phyloP scores from a whole-genome alignment of 208 protist species.

The Leishmania arabica region DNA sequence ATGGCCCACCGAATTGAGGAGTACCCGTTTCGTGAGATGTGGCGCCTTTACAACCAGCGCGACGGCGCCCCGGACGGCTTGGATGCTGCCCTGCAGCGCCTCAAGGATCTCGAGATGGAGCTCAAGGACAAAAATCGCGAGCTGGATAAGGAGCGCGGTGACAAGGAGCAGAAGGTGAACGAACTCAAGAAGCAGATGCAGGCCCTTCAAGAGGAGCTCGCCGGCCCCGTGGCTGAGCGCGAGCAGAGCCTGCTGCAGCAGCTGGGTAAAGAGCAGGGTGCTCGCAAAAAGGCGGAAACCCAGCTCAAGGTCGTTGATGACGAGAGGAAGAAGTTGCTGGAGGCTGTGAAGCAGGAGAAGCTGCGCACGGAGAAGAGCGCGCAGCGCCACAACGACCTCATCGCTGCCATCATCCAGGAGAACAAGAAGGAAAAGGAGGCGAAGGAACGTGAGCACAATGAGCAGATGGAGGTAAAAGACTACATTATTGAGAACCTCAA shows the following conservation, averaged over 20 bases:
- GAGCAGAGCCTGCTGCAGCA: slow-evolving; percentile 47
- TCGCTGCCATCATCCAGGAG: slow-evolving; percentile 81
- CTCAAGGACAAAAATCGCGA: slow-evolving; percentile 48
- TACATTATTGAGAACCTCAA: slow-evolving; percentile 83
- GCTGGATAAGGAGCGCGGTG: slow-evolving; percentile 47
- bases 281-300: slow-evolving; percentile 40
- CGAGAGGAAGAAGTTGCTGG: slow-evolving; percentile 55
- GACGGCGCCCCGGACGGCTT: slow-evolving; percentile 56
- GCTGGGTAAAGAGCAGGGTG: slow-evolving; percentile 50
- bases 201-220: slow-evolving; percentile 34
- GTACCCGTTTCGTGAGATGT: slow-evolving; percentile 84
- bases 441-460: slow-evolving; percentile 84
- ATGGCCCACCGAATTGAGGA: slow-evolving; percentile 71
- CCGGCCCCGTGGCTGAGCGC: slow-evolving; percentile 39
- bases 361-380: slow-evolving; percentile 55
- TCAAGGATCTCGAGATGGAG: slow-evolving; percentile 63
- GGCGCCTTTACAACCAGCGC: slow-evolving; percentile 73
- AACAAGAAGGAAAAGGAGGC: slow-evolving; percentile 89
- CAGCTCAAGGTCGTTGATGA: slow-evolving; percentile 50
- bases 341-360: slow-evolving; percentile 71
- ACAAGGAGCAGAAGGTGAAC: slow-evolving; percentile 31
- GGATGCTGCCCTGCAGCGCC: slow-evolving; percentile 58
- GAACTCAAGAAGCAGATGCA: slow-evolving; percentile 47
- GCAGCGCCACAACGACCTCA: slow-evolving; percentile 76
- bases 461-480: slow-evolving; percentile 77